phyloP scores from a whole-genome alignment of 2,329 filamentous ascomycete species.

The Clonostachys rhizophaga region DNA sequence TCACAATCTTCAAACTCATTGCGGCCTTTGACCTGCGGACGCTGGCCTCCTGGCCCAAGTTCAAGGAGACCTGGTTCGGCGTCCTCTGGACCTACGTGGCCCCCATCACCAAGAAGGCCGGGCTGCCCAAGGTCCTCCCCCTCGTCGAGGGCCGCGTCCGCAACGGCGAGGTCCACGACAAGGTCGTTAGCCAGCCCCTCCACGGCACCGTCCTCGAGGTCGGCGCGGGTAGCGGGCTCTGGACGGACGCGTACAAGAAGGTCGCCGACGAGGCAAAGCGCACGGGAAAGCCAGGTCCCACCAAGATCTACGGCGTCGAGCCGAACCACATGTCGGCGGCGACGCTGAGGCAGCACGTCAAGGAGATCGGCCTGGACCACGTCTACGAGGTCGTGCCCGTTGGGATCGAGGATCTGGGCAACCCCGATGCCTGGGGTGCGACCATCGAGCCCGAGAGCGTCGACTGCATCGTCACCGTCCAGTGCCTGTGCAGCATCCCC shows the following conservation, averaged over 20 bases:
- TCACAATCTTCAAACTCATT: conserved; percentile 40
- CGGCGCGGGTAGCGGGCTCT: conserved; percentile 57
- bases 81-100: conserved; percentile 54
- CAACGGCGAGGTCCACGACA: conserved; percentile 26
- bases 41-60: conserved; percentile 32
- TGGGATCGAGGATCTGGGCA: conserved; percentile 53
- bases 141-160: conserved; percentile 45
- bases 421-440: conserved; percentile 10
- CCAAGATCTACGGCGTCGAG: conserved; percentile 56
- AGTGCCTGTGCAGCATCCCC: conserved; percentile 62
- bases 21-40: conserved; percentile 20
- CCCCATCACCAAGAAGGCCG: conserved; percentile 38
- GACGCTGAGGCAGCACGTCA: conserved; percentile 38
- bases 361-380: conserved; percentile 45
- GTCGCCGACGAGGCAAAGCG: conserved; percentile 9
- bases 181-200: conserved; percentile 27
- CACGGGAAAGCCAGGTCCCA: conserved; percentile 8
- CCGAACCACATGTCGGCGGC: conserved; percentile 52
- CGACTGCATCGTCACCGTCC: conserved; percentile 55
- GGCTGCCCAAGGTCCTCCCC: conserved; percentile 40
- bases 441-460: conserved; percentile 43
- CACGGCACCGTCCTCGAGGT: conserved; percentile 55
- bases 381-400: conserved; percentile 58
- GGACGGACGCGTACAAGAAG: conserved; percentile 47
- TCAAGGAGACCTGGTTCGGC: conserved; percentile 52